phyloP scores from a whole-genome alignment of 495 filamentous ascomycete genomes.

The Talaromyces borbonicus region DNA sequence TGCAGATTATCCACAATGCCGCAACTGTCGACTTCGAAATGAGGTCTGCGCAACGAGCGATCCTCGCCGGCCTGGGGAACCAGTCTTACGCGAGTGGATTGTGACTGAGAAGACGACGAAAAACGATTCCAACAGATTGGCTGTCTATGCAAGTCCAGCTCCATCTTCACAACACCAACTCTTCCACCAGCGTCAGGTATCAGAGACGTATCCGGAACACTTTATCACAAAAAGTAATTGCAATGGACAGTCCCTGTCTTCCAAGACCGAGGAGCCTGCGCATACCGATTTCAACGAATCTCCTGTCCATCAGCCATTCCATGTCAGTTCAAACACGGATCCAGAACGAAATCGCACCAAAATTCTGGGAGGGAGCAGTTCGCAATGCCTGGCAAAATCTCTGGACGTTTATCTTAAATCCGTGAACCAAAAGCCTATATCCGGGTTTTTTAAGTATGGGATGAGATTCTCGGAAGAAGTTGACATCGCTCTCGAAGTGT shows the following conservation, averaged over 20 bases:
- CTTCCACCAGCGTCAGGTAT: not conserved
- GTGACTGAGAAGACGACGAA: constrained; percentile 2
- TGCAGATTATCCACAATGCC: constrained; percentile 4
- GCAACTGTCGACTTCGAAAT: constrained; percentile 5
- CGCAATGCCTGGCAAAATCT: constrained; percentile 5
- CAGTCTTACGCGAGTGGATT: constrained; percentile 5
- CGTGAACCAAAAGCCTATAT: not conserved
- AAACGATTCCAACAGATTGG: not conserved
- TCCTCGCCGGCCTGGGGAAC: not conserved
- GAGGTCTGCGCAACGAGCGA: not conserved
- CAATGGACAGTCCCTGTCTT: not conserved
- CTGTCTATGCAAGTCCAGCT: constrained; percentile 3
- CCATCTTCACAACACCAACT: constrained; percentile 3
- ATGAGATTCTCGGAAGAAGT: constrained; percentile 4
- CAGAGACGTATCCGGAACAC: not conserved
- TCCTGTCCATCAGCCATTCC: constrained; percentile 5
- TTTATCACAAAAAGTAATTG: not conserved
- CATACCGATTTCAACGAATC: constrained; percentile 2
- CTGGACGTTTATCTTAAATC: constrained; percentile 2
- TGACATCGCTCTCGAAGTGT: constrained; percentile 4
- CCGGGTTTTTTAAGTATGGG: constrained; percentile 2
- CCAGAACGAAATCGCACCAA: constrained; percentile 3
- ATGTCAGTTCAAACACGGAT: constrained; percentile 3
- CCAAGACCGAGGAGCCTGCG: not conserved
- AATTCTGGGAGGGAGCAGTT: constrained; percentile 2